Conservation (phyloP, 257 asterid genomes). For the Rauvolfia tetraphylla region DNA sequence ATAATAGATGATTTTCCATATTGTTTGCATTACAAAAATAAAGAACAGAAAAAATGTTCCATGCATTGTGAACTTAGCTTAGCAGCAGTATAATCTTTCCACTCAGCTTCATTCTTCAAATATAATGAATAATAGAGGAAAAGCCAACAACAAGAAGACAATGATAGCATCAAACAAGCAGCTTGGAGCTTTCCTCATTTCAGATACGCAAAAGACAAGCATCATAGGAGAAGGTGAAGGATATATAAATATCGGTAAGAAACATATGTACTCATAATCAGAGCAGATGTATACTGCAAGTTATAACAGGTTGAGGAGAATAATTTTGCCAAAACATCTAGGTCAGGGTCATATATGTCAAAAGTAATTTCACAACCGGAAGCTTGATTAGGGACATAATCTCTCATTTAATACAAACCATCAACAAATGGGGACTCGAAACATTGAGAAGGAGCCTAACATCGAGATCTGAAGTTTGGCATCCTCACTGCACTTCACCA, state of each 20-base stretch:
- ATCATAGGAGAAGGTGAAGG: neutral
- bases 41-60: no score
- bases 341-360: neutral
- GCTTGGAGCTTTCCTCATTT: neutral
- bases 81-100: neutral
- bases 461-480: neutral
- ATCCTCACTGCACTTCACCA: neutral
- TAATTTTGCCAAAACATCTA: neutral
- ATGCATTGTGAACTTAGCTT: no score
- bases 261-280: neutral
- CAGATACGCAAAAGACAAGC: neutral
- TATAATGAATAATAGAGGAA: no score
- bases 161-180: neutral
- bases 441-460: neutral
- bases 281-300: neutral
- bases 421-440: neutral
- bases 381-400: constrained; percentile 1
- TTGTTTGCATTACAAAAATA: no score
- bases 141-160: neutral
- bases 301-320: neutral
- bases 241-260: neutral
- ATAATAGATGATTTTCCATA: no score
- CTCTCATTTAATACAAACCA: neutral
- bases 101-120: neutral
- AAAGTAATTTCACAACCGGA: neutral